Percentiles rank a stretch among this genome's conserved stretches.
Evolutionary conservation across 495 filamentous ascomycete genomes (phyloP).

Genomic region (Hypoxylon trugodes): DNA sequence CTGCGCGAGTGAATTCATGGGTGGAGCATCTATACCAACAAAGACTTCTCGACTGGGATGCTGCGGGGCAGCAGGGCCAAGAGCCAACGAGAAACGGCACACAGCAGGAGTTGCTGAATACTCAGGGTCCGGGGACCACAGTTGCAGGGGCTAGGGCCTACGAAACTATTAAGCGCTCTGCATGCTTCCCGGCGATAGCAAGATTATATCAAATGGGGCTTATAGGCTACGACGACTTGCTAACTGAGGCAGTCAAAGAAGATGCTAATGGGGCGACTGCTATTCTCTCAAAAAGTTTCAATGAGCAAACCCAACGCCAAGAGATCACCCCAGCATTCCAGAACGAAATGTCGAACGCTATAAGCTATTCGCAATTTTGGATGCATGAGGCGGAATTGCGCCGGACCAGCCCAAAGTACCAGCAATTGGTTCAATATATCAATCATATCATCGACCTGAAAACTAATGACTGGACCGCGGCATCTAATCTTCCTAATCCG

Average conservation of each 20-base stretch:
- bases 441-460: not conserved
- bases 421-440: too few species aligned
- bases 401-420: not conserved
- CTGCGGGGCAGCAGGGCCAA: not conserved
- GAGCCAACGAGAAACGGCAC: too few species aligned
- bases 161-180: not conserved
- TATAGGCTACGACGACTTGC: not conserved
- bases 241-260: not conserved
- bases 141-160: not conserved
- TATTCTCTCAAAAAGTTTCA: too few species aligned
- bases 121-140: too few species aligned
- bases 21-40: too few species aligned
- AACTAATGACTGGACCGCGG: not conserved
- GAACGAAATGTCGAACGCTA: too few species aligned
- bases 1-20: too few species aligned
- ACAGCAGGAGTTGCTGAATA: too few species aligned
- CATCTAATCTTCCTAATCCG: not conserved
- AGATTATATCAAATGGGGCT: not conserved
- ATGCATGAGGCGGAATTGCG: not conserved
- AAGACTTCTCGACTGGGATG: not conserved
- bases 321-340: too few species aligned
- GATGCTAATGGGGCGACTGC: not conserved
- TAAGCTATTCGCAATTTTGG: not conserved
- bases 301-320: too few species aligned
- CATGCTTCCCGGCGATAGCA: slow-evolving; percentile 8